A percentile compares a stretch with the other conserved stretches of the same genome.
phyloP scores from a whole-genome alignment of 1,284 basidiomycete genomes.

The Rhodotorula sp. region DNA sequence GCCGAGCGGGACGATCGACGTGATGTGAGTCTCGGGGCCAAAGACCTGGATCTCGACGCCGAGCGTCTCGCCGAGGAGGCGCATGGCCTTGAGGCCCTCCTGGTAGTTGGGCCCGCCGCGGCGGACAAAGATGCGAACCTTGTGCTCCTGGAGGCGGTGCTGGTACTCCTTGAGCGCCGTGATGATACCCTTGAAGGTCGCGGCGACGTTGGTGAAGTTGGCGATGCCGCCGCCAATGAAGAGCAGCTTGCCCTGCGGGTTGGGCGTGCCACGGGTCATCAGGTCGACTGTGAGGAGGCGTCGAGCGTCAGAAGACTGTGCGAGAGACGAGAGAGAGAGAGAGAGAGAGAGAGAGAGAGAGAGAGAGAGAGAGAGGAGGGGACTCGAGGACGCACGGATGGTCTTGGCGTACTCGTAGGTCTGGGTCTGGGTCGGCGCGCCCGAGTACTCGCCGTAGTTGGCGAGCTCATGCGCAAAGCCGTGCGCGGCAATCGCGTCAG shows the following conservation, averaged over 20 bases:
- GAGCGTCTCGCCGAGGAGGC: conserved; percentile 92
- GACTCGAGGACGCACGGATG: conserved; percentile 62
- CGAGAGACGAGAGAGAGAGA: neutral
- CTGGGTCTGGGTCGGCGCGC: conserved; percentile 96
- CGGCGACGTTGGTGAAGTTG: conserved; percentile 98
- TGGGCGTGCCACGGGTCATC: conserved; percentile 83
- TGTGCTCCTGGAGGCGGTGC: conserved; percentile 74
- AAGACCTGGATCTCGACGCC: conserved; percentile 91
- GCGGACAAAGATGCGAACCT: conserved; percentile 91
- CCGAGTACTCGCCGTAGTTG: conserved; percentile 99
- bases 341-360: too few species aligned
- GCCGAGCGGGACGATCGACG: conserved; percentile 92
- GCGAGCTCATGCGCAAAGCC: conserved; percentile 96
- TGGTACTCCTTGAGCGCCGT: conserved; percentile 94
- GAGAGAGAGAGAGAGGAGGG: too few species aligned
- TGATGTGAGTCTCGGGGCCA: conserved; percentile 98
- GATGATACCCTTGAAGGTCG: conserved; percentile 99
- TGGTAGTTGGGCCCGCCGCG: conserved; percentile 99
- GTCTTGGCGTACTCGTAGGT: conserved; percentile 99
- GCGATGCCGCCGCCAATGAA: conserved; percentile 99
- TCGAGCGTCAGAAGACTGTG: conserved; percentile 8
- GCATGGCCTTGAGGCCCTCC: conserved; percentile 98
- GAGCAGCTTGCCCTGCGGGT: conserved; percentile 89
- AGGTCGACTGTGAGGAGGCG: conserved; percentile 66
- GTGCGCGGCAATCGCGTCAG: conserved; percentile 92